phyloP scores from a whole-genome alignment of 2,329 filamentous ascomycete genomes.

The Fusarium nygamai region DNA sequence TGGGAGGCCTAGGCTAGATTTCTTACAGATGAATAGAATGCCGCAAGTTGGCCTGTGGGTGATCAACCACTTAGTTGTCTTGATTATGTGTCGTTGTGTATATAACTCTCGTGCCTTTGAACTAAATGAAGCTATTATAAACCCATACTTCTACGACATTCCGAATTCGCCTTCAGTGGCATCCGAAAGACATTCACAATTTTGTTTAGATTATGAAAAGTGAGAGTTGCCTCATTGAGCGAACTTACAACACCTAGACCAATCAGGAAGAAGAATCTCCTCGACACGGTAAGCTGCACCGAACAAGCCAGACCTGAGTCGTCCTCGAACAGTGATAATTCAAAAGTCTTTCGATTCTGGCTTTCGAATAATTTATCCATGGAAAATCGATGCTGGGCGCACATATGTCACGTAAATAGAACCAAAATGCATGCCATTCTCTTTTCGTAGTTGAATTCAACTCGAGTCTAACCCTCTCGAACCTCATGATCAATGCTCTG shows the following conservation, averaged over 20 bases:
- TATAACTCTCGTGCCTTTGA: neutral
- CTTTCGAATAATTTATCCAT: neutral
- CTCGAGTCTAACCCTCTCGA: no score
- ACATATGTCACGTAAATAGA: no score
- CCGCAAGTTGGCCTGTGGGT: neutral
- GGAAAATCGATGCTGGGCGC: no score
- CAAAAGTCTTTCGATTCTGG: neutral
- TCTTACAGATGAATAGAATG: slow-evolving; percentile 15
- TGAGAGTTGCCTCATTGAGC: slow-evolving; percentile 28
- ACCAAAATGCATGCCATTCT: neutral
- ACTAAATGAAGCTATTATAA: neutral
- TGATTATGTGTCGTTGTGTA: neutral
- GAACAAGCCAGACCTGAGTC: neutral
- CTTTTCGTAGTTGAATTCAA: neutral
- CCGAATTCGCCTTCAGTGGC: neutral
- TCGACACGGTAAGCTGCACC: neutral
- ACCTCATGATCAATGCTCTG: neutral
- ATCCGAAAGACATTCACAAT: neutral
- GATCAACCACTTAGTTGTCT: neutral
- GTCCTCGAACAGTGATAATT: neutral
- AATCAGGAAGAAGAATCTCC: slow-evolving; percentile 11
- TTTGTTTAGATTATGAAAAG: neutral
- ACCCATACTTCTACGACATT: neutral
- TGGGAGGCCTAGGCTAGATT: neutral
- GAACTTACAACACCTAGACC: neutral